Conservation (phyloP, 2,329 filamentous ascomycete species). For the Ceratocystiopsis brevicomis region DNA sequence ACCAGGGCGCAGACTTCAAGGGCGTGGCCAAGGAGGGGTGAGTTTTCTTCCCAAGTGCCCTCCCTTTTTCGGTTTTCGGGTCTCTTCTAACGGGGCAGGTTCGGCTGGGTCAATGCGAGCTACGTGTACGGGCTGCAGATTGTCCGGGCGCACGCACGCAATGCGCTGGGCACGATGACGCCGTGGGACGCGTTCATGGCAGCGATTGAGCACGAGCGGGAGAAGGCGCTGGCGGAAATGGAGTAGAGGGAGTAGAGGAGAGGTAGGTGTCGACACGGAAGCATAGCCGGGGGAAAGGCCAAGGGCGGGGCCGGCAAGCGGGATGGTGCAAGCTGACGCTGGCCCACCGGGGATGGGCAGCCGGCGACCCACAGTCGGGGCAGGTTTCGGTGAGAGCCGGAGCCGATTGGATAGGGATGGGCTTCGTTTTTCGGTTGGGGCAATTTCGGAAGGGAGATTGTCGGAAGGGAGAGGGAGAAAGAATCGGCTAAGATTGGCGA, state of each 20-base stretch:
- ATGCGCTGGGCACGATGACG: conserved; percentile 73
- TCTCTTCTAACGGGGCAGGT: conserved; percentile 34
- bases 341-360: too few species aligned
- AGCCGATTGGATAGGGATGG: too few species aligned
- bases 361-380: too few species aligned
- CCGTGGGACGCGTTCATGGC: conserved; percentile 67
- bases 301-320: too few species aligned
- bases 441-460: too few species aligned
- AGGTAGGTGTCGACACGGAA: not conserved
- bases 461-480: too few species aligned
- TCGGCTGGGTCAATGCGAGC: conserved; percentile 97
- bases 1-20: conserved; percentile 89
- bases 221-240: conserved; percentile 31
- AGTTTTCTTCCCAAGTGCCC: conserved; percentile 18
- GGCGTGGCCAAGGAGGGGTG: conserved; percentile 91
- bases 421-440: too few species aligned
- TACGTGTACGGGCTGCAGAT: conserved; percentile 88
- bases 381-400: too few species aligned
- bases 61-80: not conserved
- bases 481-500: too few species aligned
- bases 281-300: not conserved
- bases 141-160: conserved; percentile 71
- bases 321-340: too few species aligned
- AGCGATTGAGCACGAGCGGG: conserved; percentile 38
- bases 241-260: conserved; percentile 2